A percentile compares a stretch with the other conserved stretches of the same genome.
phyloP scores from a whole-genome alignment of 805 yeast species.

The Komagataella mondaviorum region DNA sequence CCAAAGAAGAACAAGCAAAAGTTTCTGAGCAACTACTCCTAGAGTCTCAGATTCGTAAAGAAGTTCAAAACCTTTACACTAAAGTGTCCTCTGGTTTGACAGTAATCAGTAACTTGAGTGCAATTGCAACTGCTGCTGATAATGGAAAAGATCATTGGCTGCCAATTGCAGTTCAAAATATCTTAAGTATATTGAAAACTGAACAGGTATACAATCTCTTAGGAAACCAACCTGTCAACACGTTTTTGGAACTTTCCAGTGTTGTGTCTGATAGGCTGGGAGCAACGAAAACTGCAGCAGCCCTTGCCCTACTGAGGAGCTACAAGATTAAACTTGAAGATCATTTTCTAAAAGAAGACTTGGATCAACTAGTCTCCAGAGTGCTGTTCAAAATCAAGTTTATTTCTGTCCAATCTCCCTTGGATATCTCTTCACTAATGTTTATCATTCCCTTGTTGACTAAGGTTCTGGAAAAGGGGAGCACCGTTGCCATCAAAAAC shows the following conservation, averaged over 20 bases:
- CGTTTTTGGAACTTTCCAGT: conserved; percentile 38
- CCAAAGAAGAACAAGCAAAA: conserved; percentile 62
- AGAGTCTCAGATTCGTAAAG: conserved; percentile 43
- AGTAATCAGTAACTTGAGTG: conserved; percentile 39
- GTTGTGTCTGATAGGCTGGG: conserved; percentile 40
- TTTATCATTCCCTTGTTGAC: conserved; percentile 67
- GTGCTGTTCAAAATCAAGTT: conserved; percentile 67
- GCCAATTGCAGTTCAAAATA: conserved; percentile 41
- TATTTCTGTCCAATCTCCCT: conserved; percentile 55
- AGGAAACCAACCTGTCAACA: background rate
- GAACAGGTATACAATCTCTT: background rate
- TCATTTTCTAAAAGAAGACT: conserved; percentile 33
- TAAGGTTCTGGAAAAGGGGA: conserved; percentile 56
- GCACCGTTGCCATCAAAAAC: conserved; percentile 35
- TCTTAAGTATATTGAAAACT: conserved; percentile 31
- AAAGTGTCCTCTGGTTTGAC: conserved; percentile 34
- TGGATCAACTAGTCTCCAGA: conserved; percentile 42
- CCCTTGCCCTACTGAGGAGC: conserved; percentile 57
- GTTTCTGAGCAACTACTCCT: conserved; percentile 49
- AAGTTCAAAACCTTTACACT: conserved; percentile 24
- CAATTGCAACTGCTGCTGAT: conserved; percentile 34
- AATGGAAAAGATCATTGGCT: conserved; percentile 65
- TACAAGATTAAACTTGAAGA: conserved; percentile 32
- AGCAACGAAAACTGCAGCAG: conserved; percentile 36
- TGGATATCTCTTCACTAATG: conserved; percentile 55